Conservation (phyloP, 148 eudicot genomes). For the Amaranthus palmeri region DNA sequence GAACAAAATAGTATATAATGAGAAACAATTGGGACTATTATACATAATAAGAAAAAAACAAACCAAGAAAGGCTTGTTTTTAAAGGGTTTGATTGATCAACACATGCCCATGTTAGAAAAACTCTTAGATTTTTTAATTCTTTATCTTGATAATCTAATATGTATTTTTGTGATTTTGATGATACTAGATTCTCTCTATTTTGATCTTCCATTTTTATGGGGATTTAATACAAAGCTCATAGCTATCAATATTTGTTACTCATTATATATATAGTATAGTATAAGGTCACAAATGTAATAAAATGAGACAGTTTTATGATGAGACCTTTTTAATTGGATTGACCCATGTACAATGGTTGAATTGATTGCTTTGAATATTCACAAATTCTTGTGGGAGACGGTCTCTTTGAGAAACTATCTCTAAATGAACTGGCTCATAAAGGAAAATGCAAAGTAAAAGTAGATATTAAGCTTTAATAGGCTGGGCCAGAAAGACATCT, state of each 20-base stretch:
- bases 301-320: too few species aligned
- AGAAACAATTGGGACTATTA: slow-evolving; percentile 54
- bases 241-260: background rate
- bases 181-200: slow-evolving; percentile 15
- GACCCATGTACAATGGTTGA: too few species aligned
- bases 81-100: slow-evolving; percentile 62
- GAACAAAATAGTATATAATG: slow-evolving; percentile 54
- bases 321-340: too few species aligned
- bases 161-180: slow-evolving; percentile 18
- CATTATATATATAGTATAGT: too few species aligned
- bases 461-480: too few species aligned
- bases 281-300: too few species aligned
- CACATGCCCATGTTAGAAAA: slow-evolving; percentile 51
- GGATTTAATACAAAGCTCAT: background rate
- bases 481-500: too few species aligned
- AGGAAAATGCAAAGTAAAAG: too few species aligned
- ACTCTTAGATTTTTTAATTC: slow-evolving; percentile 36
- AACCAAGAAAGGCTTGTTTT: slow-evolving; percentile 56
- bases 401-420: too few species aligned
- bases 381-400: too few species aligned
- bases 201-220: slow-evolving; percentile 18
- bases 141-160: slow-evolving; percentile 27
- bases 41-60: slow-evolving; percentile 49
- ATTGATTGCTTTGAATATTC: too few species aligned
- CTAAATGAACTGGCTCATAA: too few species aligned